Evolutionary conservation across 345 rosid genomes (phyloP).

Genomic region (Syzygium oleosum): DNA sequence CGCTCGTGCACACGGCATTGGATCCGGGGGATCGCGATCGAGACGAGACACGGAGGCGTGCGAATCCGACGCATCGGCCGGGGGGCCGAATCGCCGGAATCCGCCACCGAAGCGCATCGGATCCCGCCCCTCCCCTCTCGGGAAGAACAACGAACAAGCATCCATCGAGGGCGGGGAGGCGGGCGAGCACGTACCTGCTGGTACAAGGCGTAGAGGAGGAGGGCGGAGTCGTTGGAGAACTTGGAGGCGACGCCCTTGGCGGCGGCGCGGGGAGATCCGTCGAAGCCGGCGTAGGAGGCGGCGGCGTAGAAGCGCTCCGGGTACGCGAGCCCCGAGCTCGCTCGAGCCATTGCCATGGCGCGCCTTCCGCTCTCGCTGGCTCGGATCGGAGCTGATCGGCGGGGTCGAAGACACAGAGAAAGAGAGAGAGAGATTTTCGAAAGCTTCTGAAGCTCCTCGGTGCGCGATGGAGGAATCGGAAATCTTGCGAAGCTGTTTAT

Average conservation of each 20-base stretch:
- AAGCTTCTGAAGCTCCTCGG: background rate
- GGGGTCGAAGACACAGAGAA: rapidly evolving
- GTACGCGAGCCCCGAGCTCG: constrained; percentile 89
- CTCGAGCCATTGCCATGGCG: constrained; percentile 32
- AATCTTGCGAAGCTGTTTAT: background rate
- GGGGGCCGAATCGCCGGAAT: background rate
- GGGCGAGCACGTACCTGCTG: constrained; percentile 52
- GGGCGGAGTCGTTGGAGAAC: constrained; percentile 71
- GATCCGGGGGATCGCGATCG: background rate
- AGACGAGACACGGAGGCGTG: background rate
- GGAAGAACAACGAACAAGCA: too few relatives aligned
- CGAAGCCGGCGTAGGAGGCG: constrained; percentile 81
- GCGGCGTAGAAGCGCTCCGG: constrained; percentile 97
- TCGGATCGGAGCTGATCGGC: background rate
- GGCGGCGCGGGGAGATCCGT: constrained; percentile 66
- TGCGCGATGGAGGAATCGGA: background rate
- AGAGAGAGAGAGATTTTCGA: background rate
- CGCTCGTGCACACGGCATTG: background rate
- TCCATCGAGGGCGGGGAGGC: background rate
- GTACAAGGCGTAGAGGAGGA: constrained; percentile 79
- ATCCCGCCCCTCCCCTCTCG: background rate
- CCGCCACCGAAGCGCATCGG: background rate
- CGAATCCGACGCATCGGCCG: background rate
- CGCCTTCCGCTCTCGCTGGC: too few relatives aligned
- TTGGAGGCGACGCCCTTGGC: constrained; percentile 48